Conservation (phyloP, 192 early-diverging fungal genomes). For the Rhizophlyctis rosea region DNA sequence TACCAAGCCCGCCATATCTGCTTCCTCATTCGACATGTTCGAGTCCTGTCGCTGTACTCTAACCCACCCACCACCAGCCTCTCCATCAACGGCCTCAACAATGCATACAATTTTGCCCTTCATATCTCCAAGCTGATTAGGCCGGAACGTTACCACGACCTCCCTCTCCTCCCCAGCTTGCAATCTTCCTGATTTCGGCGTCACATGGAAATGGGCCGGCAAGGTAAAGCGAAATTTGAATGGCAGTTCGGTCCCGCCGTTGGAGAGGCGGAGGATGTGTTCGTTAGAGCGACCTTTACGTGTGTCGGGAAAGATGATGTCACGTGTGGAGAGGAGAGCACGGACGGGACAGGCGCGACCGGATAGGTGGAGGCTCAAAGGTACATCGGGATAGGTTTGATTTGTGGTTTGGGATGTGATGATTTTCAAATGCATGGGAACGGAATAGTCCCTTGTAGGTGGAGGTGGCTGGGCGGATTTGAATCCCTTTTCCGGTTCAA, state of each 20-base stretch:
- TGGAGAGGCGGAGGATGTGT: slow-evolving; percentile 18
- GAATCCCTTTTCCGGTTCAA: slow-evolving; percentile 24
- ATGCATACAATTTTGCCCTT: too few relatives aligned
- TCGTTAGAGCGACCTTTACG: not conserved
- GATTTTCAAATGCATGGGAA: slow-evolving; percentile 45
- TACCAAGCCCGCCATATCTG: too few relatives aligned
- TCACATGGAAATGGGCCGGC: slow-evolving; percentile 42
- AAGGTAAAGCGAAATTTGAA: slow-evolving; percentile 27
- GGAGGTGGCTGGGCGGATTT: slow-evolving; percentile 13
- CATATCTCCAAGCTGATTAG: slow-evolving; percentile 47
- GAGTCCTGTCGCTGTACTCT: too few relatives aligned
- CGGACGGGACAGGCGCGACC: slow-evolving; percentile 38
- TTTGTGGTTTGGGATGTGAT: too few relatives aligned
- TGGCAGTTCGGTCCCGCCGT: slow-evolving; percentile 27
- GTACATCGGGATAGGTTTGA: too few relatives aligned
- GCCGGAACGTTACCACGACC: slow-evolving; percentile 37
- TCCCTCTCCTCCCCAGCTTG: slow-evolving; percentile 14
- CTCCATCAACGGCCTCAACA: too few relatives aligned
- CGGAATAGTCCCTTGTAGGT: slow-evolving; percentile 14
- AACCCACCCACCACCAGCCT: too few relatives aligned
- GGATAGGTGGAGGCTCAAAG: slow-evolving; percentile 5
- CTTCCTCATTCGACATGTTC: too few relatives aligned
- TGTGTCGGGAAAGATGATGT: slow-evolving; percentile 26
- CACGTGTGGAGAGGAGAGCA: slow-evolving; percentile 14
- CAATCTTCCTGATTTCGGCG: slow-evolving; percentile 28